Evolutionary conservation across 2,329 filamentous ascomycete genomes (phyloP).

Genomic region (Sporothrix humicola): DNA sequence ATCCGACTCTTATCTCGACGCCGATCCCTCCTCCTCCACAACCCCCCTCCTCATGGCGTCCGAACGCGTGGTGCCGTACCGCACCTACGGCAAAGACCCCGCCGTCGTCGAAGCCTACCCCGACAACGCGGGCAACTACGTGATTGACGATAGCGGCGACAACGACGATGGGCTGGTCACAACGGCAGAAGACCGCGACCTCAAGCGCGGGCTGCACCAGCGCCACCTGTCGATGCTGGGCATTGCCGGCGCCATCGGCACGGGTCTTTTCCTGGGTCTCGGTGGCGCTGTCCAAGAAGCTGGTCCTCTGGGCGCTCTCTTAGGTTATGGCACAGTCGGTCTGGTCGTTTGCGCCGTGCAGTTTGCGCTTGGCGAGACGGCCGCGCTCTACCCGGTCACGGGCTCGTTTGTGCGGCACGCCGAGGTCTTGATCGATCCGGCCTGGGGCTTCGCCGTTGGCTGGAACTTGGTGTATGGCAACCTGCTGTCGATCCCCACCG

Average conservation of each 20-base stretch:
- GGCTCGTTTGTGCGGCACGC: conserved; percentile 71
- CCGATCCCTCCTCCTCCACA: background rate
- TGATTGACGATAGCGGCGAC: background rate
- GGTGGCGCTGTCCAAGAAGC: conserved; percentile 66
- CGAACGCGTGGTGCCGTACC: conserved; percentile 2
- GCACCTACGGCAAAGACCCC: conserved; percentile 13
- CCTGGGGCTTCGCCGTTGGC: conserved; percentile 55
- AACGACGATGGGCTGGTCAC: conserved; percentile 31
- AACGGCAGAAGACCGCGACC: conserved; percentile 31
- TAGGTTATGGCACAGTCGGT: conserved; percentile 73
- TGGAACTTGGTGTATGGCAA: conserved; percentile 60
- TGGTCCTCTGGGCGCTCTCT: conserved; percentile 69
- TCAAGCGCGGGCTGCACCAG: conserved; percentile 45
- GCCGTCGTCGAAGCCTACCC: background rate
- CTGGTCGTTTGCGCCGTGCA: conserved; percentile 78
- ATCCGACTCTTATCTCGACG: background rate
- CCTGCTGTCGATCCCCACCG: conserved; percentile 52
- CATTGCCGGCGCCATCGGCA: conserved; percentile 65
- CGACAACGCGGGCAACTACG: background rate
- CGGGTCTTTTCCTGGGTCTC: conserved; percentile 73
- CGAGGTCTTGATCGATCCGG: conserved; percentile 62
- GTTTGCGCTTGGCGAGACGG: conserved; percentile 73
- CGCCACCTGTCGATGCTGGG: conserved; percentile 55
- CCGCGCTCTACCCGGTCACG: conserved; percentile 76
- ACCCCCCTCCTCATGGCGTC: conserved; percentile 24